Percentiles rank a stretch among this genome's conserved stretches.
Conservation (phyloP, 192 early-diverging fungal species). For the Bifiguratus adelaidae region DNA sequence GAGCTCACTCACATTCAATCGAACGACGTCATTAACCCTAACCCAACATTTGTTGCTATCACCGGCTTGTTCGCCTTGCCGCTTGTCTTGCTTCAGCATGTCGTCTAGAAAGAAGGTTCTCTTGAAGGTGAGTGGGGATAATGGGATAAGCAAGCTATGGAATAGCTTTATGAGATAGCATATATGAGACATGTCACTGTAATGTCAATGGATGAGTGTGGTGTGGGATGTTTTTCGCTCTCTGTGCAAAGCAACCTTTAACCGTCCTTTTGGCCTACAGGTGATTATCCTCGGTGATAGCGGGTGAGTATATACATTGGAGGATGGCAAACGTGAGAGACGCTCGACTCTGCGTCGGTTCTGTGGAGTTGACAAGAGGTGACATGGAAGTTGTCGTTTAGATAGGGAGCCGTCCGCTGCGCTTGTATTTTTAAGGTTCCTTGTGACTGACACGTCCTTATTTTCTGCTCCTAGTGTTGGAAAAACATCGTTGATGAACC, state of each 20-base stretch:
- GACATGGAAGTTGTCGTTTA: background rate
- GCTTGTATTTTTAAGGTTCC: background rate
- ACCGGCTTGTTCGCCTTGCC: too few relatives aligned
- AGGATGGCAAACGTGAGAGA: background rate
- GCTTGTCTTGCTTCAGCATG: too few relatives aligned
- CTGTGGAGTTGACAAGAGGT: background rate
- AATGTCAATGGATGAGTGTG: background rate
- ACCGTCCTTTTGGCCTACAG: constrained; percentile 14
- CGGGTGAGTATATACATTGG: constrained; percentile 40
- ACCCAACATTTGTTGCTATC: too few relatives aligned
- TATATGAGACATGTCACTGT: background rate
- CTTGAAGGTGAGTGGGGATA: constrained; percentile 27
- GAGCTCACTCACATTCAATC: too few relatives aligned
- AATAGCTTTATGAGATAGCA: background rate
- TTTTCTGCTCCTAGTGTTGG: constrained; percentile 53
- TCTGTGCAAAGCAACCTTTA: background rate
- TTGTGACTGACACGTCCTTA: background rate
- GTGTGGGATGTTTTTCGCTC: background rate
- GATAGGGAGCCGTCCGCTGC: background rate
- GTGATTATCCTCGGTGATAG: constrained; percentile 81
- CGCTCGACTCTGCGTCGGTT: background rate
- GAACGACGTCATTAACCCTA: too few relatives aligned
- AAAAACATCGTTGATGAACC: constrained; percentile 99
- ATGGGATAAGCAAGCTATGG: background rate
- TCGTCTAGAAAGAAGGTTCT: constrained; percentile 33